Evolutionary conservation across 2,329 filamentous ascomycete genomes (phyloP).

Genomic region (Blastomyces emzantsi): DNA sequence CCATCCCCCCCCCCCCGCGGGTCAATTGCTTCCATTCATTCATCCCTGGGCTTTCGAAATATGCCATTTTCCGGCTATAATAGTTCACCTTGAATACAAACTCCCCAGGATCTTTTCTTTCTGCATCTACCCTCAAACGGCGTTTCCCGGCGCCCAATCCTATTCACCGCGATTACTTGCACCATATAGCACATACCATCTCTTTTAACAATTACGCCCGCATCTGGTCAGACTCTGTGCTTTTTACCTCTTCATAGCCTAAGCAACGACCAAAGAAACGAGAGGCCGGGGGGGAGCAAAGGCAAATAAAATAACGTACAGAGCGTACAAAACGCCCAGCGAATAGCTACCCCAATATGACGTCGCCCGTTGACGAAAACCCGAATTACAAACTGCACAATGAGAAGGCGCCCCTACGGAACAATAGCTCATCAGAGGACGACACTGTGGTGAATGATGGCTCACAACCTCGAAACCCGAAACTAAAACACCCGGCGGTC

Average conservation of each 20-base stretch:
- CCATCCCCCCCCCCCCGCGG: too few relatives aligned
- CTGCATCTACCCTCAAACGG: too few relatives aligned
- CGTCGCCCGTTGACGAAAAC: conserved; percentile 27
- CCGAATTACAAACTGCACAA: conserved; percentile 19
- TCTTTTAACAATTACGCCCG: background rate
- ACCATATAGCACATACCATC: background rate
- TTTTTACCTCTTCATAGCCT: background rate
- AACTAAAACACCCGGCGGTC: conserved; percentile 11
- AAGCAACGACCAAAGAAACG: background rate
- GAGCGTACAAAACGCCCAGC: background rate
- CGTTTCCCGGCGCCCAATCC: too few relatives aligned
- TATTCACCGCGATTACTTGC: background rate
- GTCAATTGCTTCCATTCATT: too few relatives aligned
- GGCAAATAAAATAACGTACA: background rate
- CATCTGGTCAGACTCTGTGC: background rate
- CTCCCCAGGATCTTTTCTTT: too few relatives aligned
- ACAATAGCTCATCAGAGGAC: conserved; percentile 26
- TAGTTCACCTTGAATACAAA: too few relatives aligned
- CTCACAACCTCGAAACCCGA: background rate
- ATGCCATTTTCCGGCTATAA: too few relatives aligned
- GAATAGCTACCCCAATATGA: conserved; percentile 23
- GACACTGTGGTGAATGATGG: conserved; percentile 25
- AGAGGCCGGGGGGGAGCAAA: background rate
- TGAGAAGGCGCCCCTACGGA: conserved; percentile 17
- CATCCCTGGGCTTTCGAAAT: too few relatives aligned